Percentiles rank a stretch among this genome's conserved stretches.
These are phyloP conservation scores for Phytophthora boehmeriae DNA, from an alignment of 352 stramenopile genomes.

Conservation along the genomic window DNA sequence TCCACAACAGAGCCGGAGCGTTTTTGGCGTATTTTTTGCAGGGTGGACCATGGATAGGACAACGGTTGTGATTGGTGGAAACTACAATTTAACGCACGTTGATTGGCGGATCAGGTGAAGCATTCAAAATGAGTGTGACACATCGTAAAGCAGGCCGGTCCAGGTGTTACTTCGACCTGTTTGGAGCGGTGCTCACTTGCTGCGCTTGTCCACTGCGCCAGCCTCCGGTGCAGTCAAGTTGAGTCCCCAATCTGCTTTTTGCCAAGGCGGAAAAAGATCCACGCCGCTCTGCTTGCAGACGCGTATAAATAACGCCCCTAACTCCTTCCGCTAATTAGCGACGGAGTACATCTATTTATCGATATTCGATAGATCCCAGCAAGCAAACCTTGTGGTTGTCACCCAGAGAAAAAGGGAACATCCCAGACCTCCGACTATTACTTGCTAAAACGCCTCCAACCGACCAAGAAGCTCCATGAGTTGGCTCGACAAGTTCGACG, in stretches of 20 bases:
- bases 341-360: conserved; percentile 14
- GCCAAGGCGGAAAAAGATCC: conserved; percentile 12
- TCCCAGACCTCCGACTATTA: not conserved
- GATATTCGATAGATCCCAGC: not conserved
- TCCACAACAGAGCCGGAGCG: conserved; percentile 20
- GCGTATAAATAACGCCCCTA: conserved; percentile 19
- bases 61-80: too few species aligned
- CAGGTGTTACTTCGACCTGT: not conserved
- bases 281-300: conserved; percentile 27
- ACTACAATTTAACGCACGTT: not conserved
- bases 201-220: not conserved
- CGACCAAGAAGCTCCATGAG: conserved; percentile 28
- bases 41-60: conserved; percentile 21
- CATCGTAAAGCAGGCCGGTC: conserved; percentile 4
- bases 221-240: not conserved
- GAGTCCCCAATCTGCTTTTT: conserved; percentile 27
- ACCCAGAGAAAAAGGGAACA: not conserved
- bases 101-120: conserved; percentile 23
- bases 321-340: conserved; percentile 10
- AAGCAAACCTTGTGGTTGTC: not conserved
- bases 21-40: conserved; percentile 17
- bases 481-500: conserved; percentile 39
- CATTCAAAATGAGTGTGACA: conserved; percentile 21
- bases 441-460: conserved; percentile 6
- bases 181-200: conserved; percentile 5